Evolutionary conservation across 345 rosid genomes (phyloP).

Genomic region (Boechera retrofracta): DNA sequence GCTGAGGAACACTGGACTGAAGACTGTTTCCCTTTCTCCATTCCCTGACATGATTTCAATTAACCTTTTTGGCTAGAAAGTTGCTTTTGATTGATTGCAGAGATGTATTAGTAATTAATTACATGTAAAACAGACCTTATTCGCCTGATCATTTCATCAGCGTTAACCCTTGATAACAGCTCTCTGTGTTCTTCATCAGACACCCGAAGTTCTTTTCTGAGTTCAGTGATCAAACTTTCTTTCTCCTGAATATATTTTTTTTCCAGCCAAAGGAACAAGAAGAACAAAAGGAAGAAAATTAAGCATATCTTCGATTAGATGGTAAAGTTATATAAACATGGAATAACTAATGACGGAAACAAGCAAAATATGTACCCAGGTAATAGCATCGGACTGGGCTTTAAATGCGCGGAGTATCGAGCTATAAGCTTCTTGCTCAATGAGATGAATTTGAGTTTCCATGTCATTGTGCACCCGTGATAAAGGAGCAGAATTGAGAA

Average conservation of each 20-base stretch:
- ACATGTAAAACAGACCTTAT: constrained; percentile 70
- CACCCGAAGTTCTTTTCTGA: constrained; percentile 92
- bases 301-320: neutral
- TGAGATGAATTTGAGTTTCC: constrained; percentile 89
- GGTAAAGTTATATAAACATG: constrained; percentile 22
- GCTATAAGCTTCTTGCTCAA: constrained; percentile 94
- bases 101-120: neutral
- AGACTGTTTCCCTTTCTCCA: constrained; percentile 83
- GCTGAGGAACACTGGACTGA: constrained; percentile 71
- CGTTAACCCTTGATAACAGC: constrained; percentile 82
- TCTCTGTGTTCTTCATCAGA: constrained; percentile 96
- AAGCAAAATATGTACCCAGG: constrained; percentile 72
- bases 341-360: neutral
- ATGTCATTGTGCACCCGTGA: constrained; percentile 79
- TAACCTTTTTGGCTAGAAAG: constrained; percentile 15
- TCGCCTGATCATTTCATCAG: constrained; percentile 76
- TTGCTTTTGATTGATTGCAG: neutral
- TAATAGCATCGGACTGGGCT: constrained; percentile 97
- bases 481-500: constrained; percentile 58
- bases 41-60: constrained; percentile 57
- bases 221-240: constrained; percentile 93
- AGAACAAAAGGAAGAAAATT: constrained; percentile 13
- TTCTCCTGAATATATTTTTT: constrained; percentile 65
- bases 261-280: neutral
- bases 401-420: constrained; percentile 92